phyloP scores from a whole-genome alignment of 805 yeast species.

The Starmerella floricola region DNA sequence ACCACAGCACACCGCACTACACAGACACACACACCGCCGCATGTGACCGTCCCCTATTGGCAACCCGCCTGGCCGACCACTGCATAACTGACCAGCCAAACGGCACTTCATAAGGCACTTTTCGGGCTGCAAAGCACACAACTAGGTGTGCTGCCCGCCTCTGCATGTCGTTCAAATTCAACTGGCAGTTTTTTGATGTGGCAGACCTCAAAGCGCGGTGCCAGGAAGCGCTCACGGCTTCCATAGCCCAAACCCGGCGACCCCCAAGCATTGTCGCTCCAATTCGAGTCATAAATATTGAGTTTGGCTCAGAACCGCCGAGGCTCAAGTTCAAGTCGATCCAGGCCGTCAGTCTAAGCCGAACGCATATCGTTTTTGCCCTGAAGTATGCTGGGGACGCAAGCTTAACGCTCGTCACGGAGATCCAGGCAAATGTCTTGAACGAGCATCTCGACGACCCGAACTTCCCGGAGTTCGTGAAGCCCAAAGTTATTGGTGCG shows the following conservation, averaged over 20 bases:
- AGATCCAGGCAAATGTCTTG: conserved; percentile 65
- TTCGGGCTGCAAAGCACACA: too few relatives aligned
- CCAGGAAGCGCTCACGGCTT: conserved; percentile 27
- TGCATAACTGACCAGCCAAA: too few relatives aligned
- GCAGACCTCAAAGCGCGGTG: conserved; percentile 52
- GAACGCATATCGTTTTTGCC: conserved; percentile 51
- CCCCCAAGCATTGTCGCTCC: conserved; percentile 30
- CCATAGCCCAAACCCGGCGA: conserved; percentile 26
- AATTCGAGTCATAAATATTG: conserved; percentile 52
- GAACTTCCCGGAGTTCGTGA: conserved; percentile 18
- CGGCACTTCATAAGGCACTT: too few relatives aligned
- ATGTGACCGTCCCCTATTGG: too few relatives aligned
- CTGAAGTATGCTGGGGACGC: conserved; percentile 68
- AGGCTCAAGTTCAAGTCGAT: conserved; percentile 55
- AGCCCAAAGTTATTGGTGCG: conserved; percentile 24
- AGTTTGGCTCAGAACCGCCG: conserved; percentile 67
- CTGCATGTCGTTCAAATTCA: conserved; percentile 42
- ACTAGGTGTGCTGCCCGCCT: too few relatives aligned
- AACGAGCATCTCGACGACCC: conserved; percentile 30
- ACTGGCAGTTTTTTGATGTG: conserved; percentile 65
- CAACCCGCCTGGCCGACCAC: too few relatives aligned
- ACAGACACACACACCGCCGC: too few relatives aligned
- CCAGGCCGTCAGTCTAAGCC: conserved; percentile 41
- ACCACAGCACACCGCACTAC: too few relatives aligned
- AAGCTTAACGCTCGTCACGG: conserved; percentile 53